These are phyloP conservation scores for Pythium phragmiticola DNA, from an alignment of 352 stramenopile genomes.

Conservation along the genomic window DNA sequence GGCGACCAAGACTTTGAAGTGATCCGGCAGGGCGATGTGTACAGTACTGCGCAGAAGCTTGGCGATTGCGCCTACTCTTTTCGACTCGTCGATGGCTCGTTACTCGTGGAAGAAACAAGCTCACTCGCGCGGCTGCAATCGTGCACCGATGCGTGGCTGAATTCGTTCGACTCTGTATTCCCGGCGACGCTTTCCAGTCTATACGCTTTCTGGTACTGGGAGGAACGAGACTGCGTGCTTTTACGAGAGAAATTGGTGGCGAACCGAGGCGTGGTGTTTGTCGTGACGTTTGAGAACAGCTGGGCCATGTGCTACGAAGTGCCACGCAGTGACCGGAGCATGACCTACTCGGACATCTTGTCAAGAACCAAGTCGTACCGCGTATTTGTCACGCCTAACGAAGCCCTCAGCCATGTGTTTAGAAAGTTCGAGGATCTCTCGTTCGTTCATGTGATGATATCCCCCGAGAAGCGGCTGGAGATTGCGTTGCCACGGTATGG, in stretches of 20 bases:
- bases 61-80: constrained; percentile 8
- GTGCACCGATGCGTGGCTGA: not conserved
- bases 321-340: not conserved
- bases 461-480: not conserved
- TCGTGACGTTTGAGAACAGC: not conserved
- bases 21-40: constrained; percentile 2
- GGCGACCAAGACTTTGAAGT: constrained; percentile 31
- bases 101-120: constrained; percentile 8
- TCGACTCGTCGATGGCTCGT: not conserved
- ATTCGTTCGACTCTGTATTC: not conserved
- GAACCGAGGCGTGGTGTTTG: not conserved
- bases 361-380: not conserved
- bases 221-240: constrained; percentile 3
- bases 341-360: not conserved
- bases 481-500: constrained; percentile 1
- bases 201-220: constrained; percentile 11
- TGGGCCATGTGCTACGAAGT: not conserved
- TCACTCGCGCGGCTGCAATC: not conserved
- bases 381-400: not conserved
- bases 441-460: constrained; percentile 2
- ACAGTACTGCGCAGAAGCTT: constrained; percentile 12
- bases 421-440: not conserved
- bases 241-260: constrained; percentile 1
- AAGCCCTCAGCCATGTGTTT: not conserved
- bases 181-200: not conserved